Conservation (phyloP, 768 basidiomycete genomes). For the Russula lepida region DNA sequence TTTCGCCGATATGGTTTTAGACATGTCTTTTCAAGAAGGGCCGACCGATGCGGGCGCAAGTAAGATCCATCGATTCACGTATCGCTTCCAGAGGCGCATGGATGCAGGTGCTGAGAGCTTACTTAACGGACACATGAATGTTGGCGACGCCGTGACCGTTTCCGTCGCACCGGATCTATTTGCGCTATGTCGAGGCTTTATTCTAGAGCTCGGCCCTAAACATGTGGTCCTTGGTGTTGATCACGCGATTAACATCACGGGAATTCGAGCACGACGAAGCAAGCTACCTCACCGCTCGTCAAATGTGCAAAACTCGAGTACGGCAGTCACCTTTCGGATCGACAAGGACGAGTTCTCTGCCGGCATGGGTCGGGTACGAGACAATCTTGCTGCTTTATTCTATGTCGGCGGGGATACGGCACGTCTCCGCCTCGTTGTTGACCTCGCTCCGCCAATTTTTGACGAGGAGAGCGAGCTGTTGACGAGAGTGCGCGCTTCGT, state of each 20-base stretch:
- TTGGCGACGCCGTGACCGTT: constrained; percentile 77
- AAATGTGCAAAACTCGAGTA: constrained; percentile 15
- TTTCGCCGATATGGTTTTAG: constrained; percentile 71
- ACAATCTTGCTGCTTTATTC: constrained; percentile 86
- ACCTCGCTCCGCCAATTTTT: constrained; percentile 65
- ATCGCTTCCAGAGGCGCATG: constrained; percentile 45
- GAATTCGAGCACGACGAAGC: constrained; percentile 35
- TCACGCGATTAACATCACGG: constrained; percentile 52
- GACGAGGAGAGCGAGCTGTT: constrained; percentile 26
- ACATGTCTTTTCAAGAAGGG: constrained; percentile 30
- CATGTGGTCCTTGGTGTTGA: constrained; percentile 76
- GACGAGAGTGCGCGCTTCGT: constrained; percentile 5
- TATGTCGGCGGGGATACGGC: constrained; percentile 65
- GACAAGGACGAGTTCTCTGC: constrained; percentile 89
- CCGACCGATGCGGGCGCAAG: constrained; percentile 26
- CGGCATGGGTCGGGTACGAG: constrained; percentile 81
- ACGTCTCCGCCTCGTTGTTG: constrained; percentile 71
- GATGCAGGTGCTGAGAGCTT: constrained; percentile 31
- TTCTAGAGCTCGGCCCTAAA: constrained; percentile 58
- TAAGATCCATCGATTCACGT: constrained; percentile 73
- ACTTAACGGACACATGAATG: constrained; percentile 68
- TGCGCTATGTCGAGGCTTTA: constrained; percentile 76
- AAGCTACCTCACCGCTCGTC: constrained; percentile 26
- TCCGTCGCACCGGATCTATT: constrained; percentile 85
- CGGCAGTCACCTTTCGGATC: constrained; percentile 58